Conservation (phyloP, 2,329 filamentous ascomycete genomes). For the Salinomyces thailandicus region DNA sequence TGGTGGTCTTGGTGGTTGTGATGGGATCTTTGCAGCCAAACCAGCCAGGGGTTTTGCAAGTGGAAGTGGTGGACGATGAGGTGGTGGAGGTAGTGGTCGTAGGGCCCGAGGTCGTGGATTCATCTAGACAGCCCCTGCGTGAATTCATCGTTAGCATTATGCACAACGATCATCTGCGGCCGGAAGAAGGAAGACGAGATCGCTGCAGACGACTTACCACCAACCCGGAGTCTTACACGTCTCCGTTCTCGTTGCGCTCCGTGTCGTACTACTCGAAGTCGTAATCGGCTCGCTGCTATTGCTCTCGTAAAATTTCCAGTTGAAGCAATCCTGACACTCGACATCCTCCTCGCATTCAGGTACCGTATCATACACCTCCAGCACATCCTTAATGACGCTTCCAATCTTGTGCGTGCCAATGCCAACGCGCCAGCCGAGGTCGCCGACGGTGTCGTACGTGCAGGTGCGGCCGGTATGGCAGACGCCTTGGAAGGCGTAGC, state of each 20-base stretch:
- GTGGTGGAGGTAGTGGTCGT: conserved; percentile 29
- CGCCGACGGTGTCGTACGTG: conserved; percentile 81
- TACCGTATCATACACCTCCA: conserved; percentile 71
- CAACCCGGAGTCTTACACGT: conserved; percentile 88
- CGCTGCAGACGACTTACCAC: no score
- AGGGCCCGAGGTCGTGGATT: conserved; percentile 19
- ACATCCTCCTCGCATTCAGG: conserved; percentile 65
- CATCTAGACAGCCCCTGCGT: conserved; percentile 65
- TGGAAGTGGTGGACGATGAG: conserved; percentile 33
- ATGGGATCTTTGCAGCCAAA: conserved; percentile 53
- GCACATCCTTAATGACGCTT: conserved; percentile 76
- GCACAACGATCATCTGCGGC: no score
- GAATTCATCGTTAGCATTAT: no score
- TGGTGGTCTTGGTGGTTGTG: conserved; percentile 44
- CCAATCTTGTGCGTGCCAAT: conserved; percentile 86
- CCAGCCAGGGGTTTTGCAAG: conserved; percentile 53
- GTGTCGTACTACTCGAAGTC: conserved; percentile 44
- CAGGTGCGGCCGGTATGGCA: conserved; percentile 86
- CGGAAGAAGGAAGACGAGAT: no score
- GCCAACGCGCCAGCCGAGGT: conserved; percentile 85
- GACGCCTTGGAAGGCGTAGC: conserved; percentile 86
- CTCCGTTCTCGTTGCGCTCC: conserved; percentile 54
- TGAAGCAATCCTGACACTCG: conserved; percentile 75
- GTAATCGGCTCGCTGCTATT: conserved; percentile 64
- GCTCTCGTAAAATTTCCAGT: conserved; percentile 92